Conservation (phyloP, 139 green algal species). For the Auxenochlorella pyrenoidosa region DNA sequence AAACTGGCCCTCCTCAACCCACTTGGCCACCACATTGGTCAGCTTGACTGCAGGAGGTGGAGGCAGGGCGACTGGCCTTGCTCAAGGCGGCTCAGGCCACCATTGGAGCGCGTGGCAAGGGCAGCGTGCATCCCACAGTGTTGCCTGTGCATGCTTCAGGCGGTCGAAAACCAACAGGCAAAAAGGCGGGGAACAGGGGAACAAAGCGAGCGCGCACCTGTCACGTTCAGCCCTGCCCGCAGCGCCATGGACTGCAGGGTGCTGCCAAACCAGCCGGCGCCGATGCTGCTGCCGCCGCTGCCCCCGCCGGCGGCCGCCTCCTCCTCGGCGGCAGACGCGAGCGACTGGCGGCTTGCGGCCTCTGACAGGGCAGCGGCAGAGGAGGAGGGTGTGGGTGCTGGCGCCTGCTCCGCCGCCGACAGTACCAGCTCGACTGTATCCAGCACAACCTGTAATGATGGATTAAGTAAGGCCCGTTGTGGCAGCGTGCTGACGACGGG, state of each 20-base stretch:
- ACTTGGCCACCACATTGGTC: conserved; percentile 61
- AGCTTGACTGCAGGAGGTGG: conserved; percentile 31
- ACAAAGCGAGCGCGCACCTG: neutral
- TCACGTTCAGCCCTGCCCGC: conserved; percentile 53
- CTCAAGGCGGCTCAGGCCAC: neutral
- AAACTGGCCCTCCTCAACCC: conserved; percentile 18
- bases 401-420: neutral
- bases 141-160: neutral
- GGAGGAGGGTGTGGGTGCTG: neutral
- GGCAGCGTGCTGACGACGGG: too few species aligned
- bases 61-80: neutral
- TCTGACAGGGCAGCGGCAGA: neutral
- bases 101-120: too few species aligned
- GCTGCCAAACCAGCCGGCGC: conserved; percentile 34
- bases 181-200: too few species aligned
- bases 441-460: conserved; percentile 47
- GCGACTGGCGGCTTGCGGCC: neutral
- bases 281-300: neutral
- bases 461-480: too few species aligned
- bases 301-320: neutral
- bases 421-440: conserved; percentile 66
- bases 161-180: neutral
- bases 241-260: conserved; percentile 50
- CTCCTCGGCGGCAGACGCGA: neutral
- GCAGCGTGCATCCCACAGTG: too few species aligned